phyloP scores from a whole-genome alignment of 2,329 filamentous ascomycete genomes.

The Calonectria hawksworthii region DNA sequence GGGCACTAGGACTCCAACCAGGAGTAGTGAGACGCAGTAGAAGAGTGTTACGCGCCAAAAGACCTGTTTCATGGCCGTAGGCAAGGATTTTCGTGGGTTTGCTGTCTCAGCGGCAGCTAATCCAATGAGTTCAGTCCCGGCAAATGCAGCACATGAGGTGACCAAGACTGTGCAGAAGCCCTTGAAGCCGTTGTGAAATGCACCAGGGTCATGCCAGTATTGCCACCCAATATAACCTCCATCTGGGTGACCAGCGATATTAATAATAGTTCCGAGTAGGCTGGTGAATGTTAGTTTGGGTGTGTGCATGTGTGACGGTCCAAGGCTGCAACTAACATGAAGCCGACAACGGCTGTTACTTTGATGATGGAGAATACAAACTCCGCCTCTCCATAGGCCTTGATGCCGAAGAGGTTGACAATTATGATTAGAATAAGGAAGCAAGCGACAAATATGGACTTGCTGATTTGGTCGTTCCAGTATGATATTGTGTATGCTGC shows the following conservation, averaged over 20 bases:
- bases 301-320: not conserved
- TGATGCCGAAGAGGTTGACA: conserved; percentile 91
- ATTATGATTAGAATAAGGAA: conserved; percentile 82
- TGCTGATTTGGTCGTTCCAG: conserved; percentile 76
- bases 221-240: conserved; percentile 83
- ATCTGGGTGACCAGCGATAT: conserved; percentile 81
- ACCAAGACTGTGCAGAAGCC: conserved; percentile 83
- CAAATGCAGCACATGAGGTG: conserved; percentile 81
- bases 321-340: conserved; percentile 69
- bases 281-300: conserved; percentile 56
- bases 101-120: conserved; percentile 82
- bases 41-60: conserved; percentile 95
- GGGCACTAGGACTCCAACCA: conserved; percentile 87
- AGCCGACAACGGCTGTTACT: conserved; percentile 85
- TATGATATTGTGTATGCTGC: conserved; percentile 87
- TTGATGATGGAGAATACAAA: conserved; percentile 91
- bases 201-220: conserved; percentile 84
- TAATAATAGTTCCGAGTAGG: conserved; percentile 86
- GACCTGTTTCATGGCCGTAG: conserved; percentile 92
- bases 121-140: conserved; percentile 81
- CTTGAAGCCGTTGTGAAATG: conserved; percentile 86
- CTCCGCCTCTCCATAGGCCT: conserved; percentile 89
- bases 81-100: conserved; percentile 85
- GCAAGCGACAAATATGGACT: conserved; percentile 83
- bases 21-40: conserved; percentile 84